Percentiles rank a stretch among this genome's conserved stretches.
phyloP scores from a whole-genome alignment of 345 rosid species.

The Eucalyptus polybractea region DNA sequence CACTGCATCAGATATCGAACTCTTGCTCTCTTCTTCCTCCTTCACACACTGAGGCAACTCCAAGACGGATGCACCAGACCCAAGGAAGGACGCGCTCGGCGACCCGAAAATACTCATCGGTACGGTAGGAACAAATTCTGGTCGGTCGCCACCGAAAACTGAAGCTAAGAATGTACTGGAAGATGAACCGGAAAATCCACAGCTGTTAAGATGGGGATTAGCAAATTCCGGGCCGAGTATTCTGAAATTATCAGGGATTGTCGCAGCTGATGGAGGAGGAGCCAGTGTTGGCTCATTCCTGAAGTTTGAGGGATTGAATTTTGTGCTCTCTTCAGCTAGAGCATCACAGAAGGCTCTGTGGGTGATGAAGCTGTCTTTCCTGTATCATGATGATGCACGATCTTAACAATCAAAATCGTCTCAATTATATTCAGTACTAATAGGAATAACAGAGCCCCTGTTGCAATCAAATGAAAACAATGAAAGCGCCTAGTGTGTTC shows the following conservation, averaged over 20 bases:
- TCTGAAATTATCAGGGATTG: not conserved
- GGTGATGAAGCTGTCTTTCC: constrained; percentile 47
- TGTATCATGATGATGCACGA: not conserved
- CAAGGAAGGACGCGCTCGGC: not conserved
- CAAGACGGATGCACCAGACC: not conserved
- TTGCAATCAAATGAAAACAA: not conserved
- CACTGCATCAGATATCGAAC: not conserved
- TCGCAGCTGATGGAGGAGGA: not conserved
- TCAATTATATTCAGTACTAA: not conserved
- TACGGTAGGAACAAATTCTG: not conserved
- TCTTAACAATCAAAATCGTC: not conserved
- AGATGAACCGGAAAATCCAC: not conserved
- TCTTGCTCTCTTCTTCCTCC: not conserved
- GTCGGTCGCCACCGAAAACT: not conserved
- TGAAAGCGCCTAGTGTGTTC: not conserved
- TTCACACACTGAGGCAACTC: not conserved
- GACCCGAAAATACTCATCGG: not conserved
- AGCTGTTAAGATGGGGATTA: not conserved
- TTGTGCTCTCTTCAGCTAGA: constrained; percentile 38
- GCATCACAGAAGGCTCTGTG: constrained; percentile 54
- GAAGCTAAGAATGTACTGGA: not conserved
- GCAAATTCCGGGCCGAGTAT: not conserved
- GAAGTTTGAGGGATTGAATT: not conserved
- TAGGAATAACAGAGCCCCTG: not conserved
- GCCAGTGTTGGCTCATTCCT: constrained; percentile 11